Conservation (phyloP, 1,139 yeast genomes). For the Sugiyamaella grinbergsii region DNA sequence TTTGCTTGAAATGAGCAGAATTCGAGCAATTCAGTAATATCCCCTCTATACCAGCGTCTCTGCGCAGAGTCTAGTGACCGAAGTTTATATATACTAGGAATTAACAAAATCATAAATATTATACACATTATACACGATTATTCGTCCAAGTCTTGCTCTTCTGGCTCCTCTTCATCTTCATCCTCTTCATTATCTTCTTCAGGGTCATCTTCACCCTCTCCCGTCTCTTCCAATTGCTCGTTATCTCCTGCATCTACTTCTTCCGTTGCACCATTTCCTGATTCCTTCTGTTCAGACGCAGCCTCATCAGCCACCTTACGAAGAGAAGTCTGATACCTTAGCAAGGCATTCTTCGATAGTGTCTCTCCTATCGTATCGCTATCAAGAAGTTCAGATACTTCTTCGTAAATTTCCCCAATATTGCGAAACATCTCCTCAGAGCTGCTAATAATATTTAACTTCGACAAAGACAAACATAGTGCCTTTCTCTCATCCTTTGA, state of each 20-base stretch:
- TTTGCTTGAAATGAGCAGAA: too few species aligned
- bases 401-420: slow-evolving; percentile 4
- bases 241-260: slow-evolving; percentile 2
- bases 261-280: slow-evolving; percentile 27
- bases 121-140: not conserved
- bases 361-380: slow-evolving; percentile 23
- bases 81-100: too few species aligned
- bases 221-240: slow-evolving; percentile 31
- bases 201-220: slow-evolving; percentile 25
- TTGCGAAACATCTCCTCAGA: slow-evolving; percentile 28
- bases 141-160: not conserved
- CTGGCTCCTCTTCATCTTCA: not conserved
- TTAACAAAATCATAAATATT: too few species aligned
- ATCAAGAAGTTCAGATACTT: slow-evolving; percentile 40
- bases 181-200: slow-evolving; percentile 3
- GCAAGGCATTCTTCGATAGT: slow-evolving; percentile 24
- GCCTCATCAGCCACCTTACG: slow-evolving; percentile 18
- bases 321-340: slow-evolving; percentile 17
- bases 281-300: not conserved
- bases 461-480: slow-evolving; percentile 55
- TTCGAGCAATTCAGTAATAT: too few species aligned
- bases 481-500: slow-evolving; percentile 57
- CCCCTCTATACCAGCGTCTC: too few species aligned
- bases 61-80: too few species aligned
- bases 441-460: slow-evolving; percentile 47